Conservation (phyloP, 2,329 filamentous ascomycete genomes). For the Colletotrichum higginsianum region DNA sequence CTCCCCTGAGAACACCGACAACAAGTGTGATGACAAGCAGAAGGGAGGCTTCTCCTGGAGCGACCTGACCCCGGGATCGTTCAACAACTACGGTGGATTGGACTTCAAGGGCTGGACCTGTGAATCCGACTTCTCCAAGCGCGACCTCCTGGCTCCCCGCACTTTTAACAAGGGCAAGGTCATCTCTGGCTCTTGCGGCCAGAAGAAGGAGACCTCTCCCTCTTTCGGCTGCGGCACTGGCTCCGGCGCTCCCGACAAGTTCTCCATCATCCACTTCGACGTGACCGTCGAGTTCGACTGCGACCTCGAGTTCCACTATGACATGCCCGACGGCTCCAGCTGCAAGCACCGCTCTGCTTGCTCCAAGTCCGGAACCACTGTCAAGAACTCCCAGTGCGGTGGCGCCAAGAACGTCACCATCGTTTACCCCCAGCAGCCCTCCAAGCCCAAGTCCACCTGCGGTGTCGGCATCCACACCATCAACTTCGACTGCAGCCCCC, state of each 20-base stretch:
- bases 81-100: slow-evolving; percentile 80
- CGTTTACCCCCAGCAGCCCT: slow-evolving; percentile 70
- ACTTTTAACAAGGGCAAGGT: slow-evolving; percentile 68
- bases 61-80: slow-evolving; percentile 71
- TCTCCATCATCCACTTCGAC: slow-evolving; percentile 84
- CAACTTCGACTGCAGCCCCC: slow-evolving; percentile 76
- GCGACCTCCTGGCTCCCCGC: slow-evolving; percentile 68
- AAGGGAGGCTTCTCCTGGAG: slow-evolving; percentile 80
- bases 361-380: slow-evolving; percentile 75
- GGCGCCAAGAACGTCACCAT: slow-evolving; percentile 88
- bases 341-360: slow-evolving; percentile 86
- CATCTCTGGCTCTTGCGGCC: slow-evolving; percentile 70
- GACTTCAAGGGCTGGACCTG: slow-evolving; percentile 82
- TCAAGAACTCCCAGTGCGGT: slow-evolving; percentile 92
- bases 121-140: slow-evolving; percentile 70
- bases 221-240: slow-evolving; percentile 69
- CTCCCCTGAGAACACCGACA: slow-evolving; percentile 81
- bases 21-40: slow-evolving; percentile 82
- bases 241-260: slow-evolving; percentile 64
- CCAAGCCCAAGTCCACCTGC: slow-evolving; percentile 72
- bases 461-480: slow-evolving; percentile 82
- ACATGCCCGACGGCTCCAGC: slow-evolving; percentile 83
- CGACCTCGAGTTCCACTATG: slow-evolving; percentile 88
- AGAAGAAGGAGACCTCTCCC: slow-evolving; percentile 64
- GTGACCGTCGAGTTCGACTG: slow-evolving; percentile 82